These are phyloP conservation scores for Sinapis alba DNA, from an alignment of 441 rosid species.

Conservation along the genomic window DNA sequence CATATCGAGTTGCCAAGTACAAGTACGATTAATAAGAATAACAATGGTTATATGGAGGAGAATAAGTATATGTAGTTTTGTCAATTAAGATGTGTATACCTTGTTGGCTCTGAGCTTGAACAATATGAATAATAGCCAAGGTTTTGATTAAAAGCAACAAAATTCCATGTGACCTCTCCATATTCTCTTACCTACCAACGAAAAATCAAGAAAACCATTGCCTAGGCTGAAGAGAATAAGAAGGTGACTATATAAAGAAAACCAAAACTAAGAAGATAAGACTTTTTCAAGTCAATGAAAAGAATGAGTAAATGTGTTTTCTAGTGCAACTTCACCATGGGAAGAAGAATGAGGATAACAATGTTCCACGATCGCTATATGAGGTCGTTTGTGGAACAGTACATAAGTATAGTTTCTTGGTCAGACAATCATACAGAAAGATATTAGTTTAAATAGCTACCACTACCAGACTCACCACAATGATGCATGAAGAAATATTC, in stretches of 20 bases:
- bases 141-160: background rate
- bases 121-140: conserved; percentile 12
- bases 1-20: background rate
- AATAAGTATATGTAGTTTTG: background rate
- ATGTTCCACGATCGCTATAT: background rate
- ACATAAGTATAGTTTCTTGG: background rate
- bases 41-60: background rate
- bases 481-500: conserved; percentile 26
- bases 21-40: background rate
- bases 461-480: conserved; percentile 10
- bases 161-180: background rate
- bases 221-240: background rate
- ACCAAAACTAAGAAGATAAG: background rate
- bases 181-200: background rate
- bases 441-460: conserved; percentile 12
- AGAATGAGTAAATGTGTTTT: conserved; percentile 9
- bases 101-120: conserved; percentile 35
- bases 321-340: conserved; percentile 23
- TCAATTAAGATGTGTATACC: background rate
- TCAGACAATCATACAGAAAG: background rate
- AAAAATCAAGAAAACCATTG: background rate
- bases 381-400: conserved; percentile 11
- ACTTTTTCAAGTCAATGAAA: conserved; percentile 6
- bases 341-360: background rate
- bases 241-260: conserved; percentile 12